A percentile compares a stretch with the other conserved stretches of the same genome.
Conservation (phyloP, 2,329 filamentous ascomycete genomes). For the Neocatenulostroma microsporum region DNA sequence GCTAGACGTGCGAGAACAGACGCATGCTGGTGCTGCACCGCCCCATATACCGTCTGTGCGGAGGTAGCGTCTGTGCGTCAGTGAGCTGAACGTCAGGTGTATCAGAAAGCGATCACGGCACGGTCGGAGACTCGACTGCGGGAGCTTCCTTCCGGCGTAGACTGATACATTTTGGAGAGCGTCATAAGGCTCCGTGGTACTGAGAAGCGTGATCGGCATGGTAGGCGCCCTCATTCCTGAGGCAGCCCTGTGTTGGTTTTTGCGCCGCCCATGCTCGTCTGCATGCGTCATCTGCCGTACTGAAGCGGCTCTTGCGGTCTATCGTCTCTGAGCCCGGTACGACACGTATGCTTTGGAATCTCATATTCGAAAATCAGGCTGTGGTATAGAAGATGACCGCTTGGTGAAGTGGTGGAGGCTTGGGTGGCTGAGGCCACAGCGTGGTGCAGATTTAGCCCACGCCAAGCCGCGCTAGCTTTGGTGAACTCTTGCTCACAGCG, state of each 20-base stretch:
- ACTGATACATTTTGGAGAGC: too few species aligned
- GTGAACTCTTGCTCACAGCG: too few species aligned
- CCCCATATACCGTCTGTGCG: too few species aligned
- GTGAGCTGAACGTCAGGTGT: not conserved
- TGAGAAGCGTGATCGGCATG: not conserved
- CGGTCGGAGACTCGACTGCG: not conserved
- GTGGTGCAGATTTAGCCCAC: too few species aligned
- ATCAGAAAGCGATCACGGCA: not conserved
- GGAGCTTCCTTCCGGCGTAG: too few species aligned
- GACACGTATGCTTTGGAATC: not conserved
- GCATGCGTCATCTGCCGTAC: not conserved
- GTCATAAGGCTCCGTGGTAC: not conserved
- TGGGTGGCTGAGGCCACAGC: slow-evolving; percentile 1
- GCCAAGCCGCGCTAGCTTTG: too few species aligned
- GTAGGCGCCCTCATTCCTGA: slow-evolving; percentile 1
- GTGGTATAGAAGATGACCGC: not conserved
- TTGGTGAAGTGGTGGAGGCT: not conserved
- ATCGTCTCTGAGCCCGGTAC: not conserved
- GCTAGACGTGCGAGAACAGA: not conserved
- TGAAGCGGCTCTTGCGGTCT: not conserved
- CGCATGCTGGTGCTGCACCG: slow-evolving; percentile 1
- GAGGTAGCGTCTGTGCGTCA: slow-evolving; percentile 1
- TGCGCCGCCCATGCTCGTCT: too few species aligned
- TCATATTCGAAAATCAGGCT: not conserved
- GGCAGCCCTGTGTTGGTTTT: slow-evolving; percentile 2